Evolutionary conservation across 495 filamentous ascomycete genomes (phyloP).

Genomic region (Xylaria bambusicola): DNA sequence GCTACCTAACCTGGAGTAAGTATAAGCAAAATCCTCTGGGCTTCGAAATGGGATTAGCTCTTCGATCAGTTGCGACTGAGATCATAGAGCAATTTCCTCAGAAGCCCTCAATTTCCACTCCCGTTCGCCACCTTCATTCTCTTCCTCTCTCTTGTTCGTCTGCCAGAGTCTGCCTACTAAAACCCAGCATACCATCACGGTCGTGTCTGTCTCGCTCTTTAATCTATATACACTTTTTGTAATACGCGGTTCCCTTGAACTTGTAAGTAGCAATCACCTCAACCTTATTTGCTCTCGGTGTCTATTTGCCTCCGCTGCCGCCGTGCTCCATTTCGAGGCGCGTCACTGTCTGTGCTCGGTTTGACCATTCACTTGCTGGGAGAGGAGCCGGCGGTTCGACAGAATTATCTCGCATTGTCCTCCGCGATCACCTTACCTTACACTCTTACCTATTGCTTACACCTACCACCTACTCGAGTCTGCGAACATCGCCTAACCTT

Average conservation of each 20-base stretch:
- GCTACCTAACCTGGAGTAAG: too few relatives aligned
- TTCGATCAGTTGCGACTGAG: not conserved
- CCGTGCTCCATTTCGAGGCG: not conserved
- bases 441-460: too few relatives aligned
- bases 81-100: slow-evolving; percentile 10
- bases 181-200: not conserved
- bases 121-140: not conserved
- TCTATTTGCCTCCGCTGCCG: too few relatives aligned
- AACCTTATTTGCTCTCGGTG: too few relatives aligned
- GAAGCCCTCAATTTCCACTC: not conserved
- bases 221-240: slow-evolving; percentile 13
- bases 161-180: not conserved
- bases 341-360: not conserved
- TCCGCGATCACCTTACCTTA: not conserved
- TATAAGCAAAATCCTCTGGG: too few relatives aligned
- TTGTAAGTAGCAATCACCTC: slow-evolving; percentile 9
- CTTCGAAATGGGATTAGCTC: slow-evolving; percentile 6
- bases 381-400: not conserved
- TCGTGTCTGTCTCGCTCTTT: slow-evolving; percentile 1
- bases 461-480: too few relatives aligned
- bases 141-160: not conserved
- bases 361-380: not conserved
- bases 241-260: not conserved
- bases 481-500: too few relatives aligned
- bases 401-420: not conserved